Evolutionary conservation across 441 rosid genomes (phyloP).

Genomic region (Syzygium malaccense): DNA sequence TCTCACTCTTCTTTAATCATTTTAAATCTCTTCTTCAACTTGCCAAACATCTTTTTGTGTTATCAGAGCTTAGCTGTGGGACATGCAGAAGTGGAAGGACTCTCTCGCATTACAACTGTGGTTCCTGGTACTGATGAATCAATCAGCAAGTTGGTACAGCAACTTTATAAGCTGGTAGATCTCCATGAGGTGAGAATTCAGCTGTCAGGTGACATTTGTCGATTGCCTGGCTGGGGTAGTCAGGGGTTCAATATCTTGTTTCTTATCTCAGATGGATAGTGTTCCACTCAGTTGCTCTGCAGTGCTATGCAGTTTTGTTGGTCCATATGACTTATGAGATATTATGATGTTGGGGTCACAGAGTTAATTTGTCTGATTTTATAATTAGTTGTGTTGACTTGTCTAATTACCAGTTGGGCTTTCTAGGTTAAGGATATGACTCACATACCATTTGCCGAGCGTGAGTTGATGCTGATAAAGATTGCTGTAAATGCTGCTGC

Average conservation of each 20-base stretch:
- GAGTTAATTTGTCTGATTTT: not conserved
- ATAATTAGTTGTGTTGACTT: not conserved
- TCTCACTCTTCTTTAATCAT: not conserved
- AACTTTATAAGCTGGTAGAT: conserved; percentile 68
- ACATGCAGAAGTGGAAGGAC: conserved; percentile 74
- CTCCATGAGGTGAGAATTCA: conserved; percentile 64
- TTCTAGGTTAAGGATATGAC: conserved; percentile 64
- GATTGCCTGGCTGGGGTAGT: not conserved
- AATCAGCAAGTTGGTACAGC: conserved; percentile 73
- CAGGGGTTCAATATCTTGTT: not conserved
- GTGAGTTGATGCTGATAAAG: conserved; percentile 83
- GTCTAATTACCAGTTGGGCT: not conserved
- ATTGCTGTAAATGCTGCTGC: conserved; percentile 75
- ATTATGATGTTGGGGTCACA: not conserved
- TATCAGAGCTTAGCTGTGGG: conserved; percentile 88
- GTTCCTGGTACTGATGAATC: conserved; percentile 90
- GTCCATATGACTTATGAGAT: not conserved
- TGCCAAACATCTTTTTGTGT: conserved; percentile 8
- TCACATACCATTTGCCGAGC: conserved; percentile 76
- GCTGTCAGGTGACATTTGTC: not conserved
- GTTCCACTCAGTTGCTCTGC: not conserved
- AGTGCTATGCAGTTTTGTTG: not conserved
- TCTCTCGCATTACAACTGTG: conserved; percentile 84
- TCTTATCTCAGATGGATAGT: not conserved
- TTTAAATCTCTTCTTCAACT: not conserved